phyloP scores from a whole-genome alignment of 441 rosid genomes.

The Isatis lusitanica region DNA sequence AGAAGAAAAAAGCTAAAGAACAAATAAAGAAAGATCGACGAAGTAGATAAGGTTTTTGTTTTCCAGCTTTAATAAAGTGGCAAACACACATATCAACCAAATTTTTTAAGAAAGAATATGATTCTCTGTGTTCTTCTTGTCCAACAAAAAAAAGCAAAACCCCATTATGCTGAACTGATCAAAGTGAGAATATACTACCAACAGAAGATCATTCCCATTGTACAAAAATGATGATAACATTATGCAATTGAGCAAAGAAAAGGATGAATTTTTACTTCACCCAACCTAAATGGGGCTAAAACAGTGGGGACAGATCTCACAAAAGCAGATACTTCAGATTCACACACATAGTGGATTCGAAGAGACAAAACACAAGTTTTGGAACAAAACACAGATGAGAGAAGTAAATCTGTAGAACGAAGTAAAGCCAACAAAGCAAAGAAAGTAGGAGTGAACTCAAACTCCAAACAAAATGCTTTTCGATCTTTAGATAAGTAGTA shows the following conservation, averaged over 20 bases:
- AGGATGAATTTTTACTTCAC: not conserved
- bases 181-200: conserved; percentile 13
- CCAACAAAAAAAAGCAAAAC: not conserved
- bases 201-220: not conserved
- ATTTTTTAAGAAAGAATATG: conserved; percentile 20
- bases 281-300: not conserved
- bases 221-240: not conserved
- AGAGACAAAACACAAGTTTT: conserved; percentile 12
- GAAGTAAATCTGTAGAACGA: not conserved
- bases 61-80: conserved; percentile 20
- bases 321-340: conserved; percentile 19
- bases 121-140: conserved; percentile 21
- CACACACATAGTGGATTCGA: not conserved
- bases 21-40: conserved; percentile 5
- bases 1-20: conserved; percentile 26
- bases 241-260: not conserved
- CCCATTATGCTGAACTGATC: not conserved
- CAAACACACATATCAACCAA: conserved; percentile 17
- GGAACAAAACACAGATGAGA: not conserved
- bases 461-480: not conserved
- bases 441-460: not conserved
- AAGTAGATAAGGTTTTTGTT: conserved; percentile 13
- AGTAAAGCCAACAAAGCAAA: not conserved
- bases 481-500: conserved; percentile 12
- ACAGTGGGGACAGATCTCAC: conserved; percentile 4